phyloP scores from a whole-genome alignment of 352 stramenopile species.

The Globisporangium alternatum region DNA sequence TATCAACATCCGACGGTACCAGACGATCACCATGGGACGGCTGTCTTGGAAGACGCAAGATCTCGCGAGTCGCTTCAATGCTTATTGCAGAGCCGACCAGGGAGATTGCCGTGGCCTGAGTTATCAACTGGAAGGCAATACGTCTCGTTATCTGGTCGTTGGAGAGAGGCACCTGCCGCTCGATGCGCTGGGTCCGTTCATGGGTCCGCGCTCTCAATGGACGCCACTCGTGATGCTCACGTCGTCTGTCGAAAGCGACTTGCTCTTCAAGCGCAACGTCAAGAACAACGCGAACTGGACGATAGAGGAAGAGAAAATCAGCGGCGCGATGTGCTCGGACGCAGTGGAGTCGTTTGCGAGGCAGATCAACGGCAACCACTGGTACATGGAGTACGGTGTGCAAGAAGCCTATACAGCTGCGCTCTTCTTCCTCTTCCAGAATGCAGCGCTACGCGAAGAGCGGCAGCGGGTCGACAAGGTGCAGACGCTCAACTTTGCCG shows the following conservation, averaged over 20 bases:
- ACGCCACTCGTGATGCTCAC: constrained; percentile 36
- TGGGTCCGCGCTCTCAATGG: constrained; percentile 36
- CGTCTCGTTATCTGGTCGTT: constrained; percentile 31
- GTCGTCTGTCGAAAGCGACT: constrained; percentile 29
- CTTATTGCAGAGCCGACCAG: constrained; percentile 18
- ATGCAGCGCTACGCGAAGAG: constrained; percentile 34
- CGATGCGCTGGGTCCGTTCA: constrained; percentile 29
- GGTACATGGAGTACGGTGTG: constrained; percentile 39
- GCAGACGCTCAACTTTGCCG: constrained; percentile 33
- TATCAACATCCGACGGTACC: constrained; percentile 36
- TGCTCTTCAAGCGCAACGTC: constrained; percentile 33
- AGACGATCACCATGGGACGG: constrained; percentile 44
- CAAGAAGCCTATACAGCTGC: constrained; percentile 48
- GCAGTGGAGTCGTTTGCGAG: constrained; percentile 34
- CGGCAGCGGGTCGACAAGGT: constrained; percentile 18
- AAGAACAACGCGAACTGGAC: constrained; percentile 21
- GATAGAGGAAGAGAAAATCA: constrained; percentile 18
- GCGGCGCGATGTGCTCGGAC: constrained; percentile 27
- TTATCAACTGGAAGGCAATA: constrained; percentile 25
- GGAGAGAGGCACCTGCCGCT: constrained; percentile 35
- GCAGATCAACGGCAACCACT: constrained; percentile 39
- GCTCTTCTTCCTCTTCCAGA: constrained; percentile 59
- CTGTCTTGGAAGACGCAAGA: constrained; percentile 37
- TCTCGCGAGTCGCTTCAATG: constrained; percentile 39
- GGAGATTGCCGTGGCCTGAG: constrained; percentile 34